Conservation (phyloP, 1,284 basidiomycete genomes). For the Kalmanozyma brasiliensis region DNA sequence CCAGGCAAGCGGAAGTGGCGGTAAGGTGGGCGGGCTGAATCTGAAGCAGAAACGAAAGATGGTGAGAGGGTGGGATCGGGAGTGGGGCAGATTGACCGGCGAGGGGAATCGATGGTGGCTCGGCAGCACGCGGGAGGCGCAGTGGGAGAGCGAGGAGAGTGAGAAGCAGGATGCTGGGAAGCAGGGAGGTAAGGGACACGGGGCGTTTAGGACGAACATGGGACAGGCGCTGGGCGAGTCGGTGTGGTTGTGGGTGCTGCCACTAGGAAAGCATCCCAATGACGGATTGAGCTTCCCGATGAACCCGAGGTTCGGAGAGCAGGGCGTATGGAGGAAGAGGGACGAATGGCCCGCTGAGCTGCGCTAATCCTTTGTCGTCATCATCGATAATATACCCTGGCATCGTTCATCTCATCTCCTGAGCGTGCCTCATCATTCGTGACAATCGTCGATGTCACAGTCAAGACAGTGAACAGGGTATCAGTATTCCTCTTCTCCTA, state of each 20-base stretch:
- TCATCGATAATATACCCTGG: slow-evolving; percentile 14
- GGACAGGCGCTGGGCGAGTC: slow-evolving; percentile 18
- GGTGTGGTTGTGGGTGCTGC: slow-evolving; percentile 21
- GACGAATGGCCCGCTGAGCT: slow-evolving; percentile 33
- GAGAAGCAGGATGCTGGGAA: background rate
- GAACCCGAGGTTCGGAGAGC: slow-evolving; percentile 40
- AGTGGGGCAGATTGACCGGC: slow-evolving; percentile 78
- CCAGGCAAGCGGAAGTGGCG: slow-evolving; percentile 8
- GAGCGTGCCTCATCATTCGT: too few species aligned
- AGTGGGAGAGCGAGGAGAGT: background rate
- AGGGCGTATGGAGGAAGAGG: slow-evolving; percentile 24
- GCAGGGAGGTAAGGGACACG: background rate
- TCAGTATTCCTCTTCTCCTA: background rate
- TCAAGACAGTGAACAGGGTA: background rate
- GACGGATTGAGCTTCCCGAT: slow-evolving; percentile 36
- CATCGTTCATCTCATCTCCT: background rate
- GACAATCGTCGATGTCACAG: too few species aligned
- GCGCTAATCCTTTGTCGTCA: slow-evolving; percentile 4
- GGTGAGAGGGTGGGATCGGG: slow-evolving; percentile 74
- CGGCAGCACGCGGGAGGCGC: slow-evolving; percentile 63
- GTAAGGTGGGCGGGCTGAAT: slow-evolving; percentile 26
- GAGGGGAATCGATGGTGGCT: slow-evolving; percentile 90
- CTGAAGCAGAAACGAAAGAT: slow-evolving; percentile 31
- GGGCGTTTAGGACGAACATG: slow-evolving; percentile 23
- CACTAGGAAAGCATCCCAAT: slow-evolving; percentile 28